Evolutionary conservation across 805 yeast species (phyloP).

Genomic region (Starmerella floris): DNA sequence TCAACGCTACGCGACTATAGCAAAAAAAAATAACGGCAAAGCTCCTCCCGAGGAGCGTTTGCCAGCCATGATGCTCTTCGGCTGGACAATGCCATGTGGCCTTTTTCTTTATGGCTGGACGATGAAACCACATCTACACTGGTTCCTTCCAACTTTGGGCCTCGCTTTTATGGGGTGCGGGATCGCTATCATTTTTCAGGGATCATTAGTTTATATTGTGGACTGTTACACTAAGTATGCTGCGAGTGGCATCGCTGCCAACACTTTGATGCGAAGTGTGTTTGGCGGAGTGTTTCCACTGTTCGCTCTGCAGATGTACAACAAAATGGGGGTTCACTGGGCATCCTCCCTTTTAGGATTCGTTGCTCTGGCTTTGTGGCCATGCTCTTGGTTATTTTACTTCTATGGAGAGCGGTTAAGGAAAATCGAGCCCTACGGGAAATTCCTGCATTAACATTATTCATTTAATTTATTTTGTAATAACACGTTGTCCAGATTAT

Average conservation of each 20-base stretch:
- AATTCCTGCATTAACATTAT: conserved; percentile 3
- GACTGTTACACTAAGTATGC: conserved; percentile 47
- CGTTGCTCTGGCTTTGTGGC: conserved; percentile 33
- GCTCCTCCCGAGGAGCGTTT: conserved; percentile 51
- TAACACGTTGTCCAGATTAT: too few species aligned
- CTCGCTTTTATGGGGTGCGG: conserved; percentile 41
- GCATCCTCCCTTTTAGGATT: conserved; percentile 41
- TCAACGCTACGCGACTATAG: conserved; percentile 23
- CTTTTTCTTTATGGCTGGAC: conserved; percentile 56
- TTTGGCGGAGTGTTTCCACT: conserved; percentile 52
- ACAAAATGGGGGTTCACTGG: conserved; percentile 40
- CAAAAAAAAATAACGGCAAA: conserved; percentile 29
- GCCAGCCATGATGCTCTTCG: conserved; percentile 38
- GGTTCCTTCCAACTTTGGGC: conserved; percentile 47
- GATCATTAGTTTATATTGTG: conserved; percentile 47
- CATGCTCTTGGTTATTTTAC: conserved; percentile 43
- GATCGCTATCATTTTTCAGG: conserved; percentile 45
- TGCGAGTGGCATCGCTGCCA: conserved; percentile 49
- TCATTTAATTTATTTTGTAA: too few species aligned
- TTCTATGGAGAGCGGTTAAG: conserved; percentile 32
- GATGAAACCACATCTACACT: conserved; percentile 32
- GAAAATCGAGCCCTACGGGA: conserved; percentile 16
- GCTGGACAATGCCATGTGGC: conserved; percentile 40
- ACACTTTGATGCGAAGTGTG: conserved; percentile 44
- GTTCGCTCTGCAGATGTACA: conserved; percentile 49